phyloP scores from a whole-genome alignment of 2,329 filamentous ascomycete genomes.

The Ramularia endophylla region DNA sequence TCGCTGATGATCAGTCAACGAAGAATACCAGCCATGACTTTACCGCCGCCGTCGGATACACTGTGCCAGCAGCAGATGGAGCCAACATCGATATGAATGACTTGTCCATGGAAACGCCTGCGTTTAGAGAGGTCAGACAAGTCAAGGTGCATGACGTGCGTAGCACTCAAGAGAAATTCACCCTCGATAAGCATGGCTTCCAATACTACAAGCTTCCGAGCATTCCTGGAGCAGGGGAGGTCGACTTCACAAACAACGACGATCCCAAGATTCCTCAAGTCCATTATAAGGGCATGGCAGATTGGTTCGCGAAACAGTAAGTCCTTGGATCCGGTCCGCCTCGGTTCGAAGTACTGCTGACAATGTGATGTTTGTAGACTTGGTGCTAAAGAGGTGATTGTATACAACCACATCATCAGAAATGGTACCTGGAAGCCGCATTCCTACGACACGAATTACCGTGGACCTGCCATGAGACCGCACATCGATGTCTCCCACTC shows the following conservation, averaged over 20 bases:
- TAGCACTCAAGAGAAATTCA: background rate
- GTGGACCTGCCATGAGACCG: too few species aligned
- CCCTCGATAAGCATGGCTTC: background rate
- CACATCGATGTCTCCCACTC: too few species aligned
- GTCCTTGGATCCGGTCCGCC: too few species aligned
- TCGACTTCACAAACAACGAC: conserved; percentile 1
- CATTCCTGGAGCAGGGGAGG: background rate
- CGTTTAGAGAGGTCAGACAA: background rate
- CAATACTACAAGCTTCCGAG: background rate
- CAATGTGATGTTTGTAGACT: too few species aligned
- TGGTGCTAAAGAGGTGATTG: too few species aligned
- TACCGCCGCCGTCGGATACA: background rate
- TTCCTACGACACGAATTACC: too few species aligned
- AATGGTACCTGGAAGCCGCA: too few species aligned
- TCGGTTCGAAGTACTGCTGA: too few species aligned
- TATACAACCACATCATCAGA: too few species aligned
- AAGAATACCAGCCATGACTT: background rate
- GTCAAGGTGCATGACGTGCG: too few species aligned
- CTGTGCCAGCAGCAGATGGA: background rate
- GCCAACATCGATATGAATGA: background rate
- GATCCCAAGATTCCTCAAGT: background rate
- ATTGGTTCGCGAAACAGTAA: conserved; percentile 2
- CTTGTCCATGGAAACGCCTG: background rate
- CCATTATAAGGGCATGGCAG: conserved; percentile 1
- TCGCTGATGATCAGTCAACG: too few species aligned